phyloP scores from a whole-genome alignment of 2,329 filamentous ascomycete species.

The Mycosphaerella arachidis region DNA sequence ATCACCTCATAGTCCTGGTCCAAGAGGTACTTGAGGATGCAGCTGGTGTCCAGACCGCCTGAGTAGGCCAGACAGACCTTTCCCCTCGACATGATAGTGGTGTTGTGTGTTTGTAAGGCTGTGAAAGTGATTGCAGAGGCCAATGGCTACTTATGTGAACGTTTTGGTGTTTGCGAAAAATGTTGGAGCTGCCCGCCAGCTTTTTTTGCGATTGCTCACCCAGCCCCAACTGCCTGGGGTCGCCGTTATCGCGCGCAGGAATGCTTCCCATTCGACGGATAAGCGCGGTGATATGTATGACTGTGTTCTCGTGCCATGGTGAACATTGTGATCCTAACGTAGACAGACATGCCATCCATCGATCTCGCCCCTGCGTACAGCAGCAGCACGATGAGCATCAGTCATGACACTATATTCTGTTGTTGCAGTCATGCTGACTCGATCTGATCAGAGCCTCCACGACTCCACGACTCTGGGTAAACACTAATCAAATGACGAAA shows the following conservation, averaged over 20 bases:
- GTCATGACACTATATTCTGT: too few species aligned
- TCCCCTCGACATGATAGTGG: constrained; percentile 16
- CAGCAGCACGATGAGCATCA: too few species aligned
- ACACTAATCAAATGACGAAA: too few species aligned
- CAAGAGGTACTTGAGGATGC: constrained; percentile 46
- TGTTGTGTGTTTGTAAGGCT: background rate
- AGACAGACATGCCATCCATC: too few species aligned
- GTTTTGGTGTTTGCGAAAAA: background rate
- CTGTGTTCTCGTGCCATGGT: too few species aligned
- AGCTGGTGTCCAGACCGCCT: constrained; percentile 57
- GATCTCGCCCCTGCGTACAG: too few species aligned
- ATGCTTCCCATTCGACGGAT: background rate
- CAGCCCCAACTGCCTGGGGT: too few species aligned
- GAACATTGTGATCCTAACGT: too few species aligned
- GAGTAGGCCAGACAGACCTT: constrained; percentile 49
- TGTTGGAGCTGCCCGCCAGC: background rate
- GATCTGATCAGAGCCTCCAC: too few species aligned
- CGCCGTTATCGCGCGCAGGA: background rate
- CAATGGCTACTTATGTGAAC: background rate
- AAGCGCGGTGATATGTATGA: background rate
- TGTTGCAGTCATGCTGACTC: too few species aligned
- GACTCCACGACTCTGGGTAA: too few species aligned
- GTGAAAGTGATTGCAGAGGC: background rate
- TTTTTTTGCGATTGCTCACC: background rate
- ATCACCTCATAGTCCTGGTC: constrained; percentile 60